Evolutionary conservation across 106 monocot species (phyloP).

Genomic region (Acorus gramineus): DNA sequence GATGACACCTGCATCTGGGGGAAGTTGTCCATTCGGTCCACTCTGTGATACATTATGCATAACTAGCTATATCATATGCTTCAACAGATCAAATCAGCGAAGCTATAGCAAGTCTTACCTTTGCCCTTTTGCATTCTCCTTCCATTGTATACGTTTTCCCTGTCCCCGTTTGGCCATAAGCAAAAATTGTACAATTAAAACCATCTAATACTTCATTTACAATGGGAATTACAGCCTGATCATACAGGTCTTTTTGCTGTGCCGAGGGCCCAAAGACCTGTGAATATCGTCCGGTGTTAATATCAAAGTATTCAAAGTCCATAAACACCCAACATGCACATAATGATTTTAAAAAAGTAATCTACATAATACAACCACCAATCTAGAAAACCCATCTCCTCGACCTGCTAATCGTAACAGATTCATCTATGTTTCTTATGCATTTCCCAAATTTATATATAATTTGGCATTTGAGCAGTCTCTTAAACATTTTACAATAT

Average conservation of each 20-base stretch:
- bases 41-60: constrained; percentile 29
- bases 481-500: no score
- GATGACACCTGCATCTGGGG: constrained; percentile 86
- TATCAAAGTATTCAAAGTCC: no score
- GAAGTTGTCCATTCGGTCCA: constrained; percentile 60
- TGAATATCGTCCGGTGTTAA: neutral
- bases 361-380: neutral
- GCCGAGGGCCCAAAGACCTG: constrained; percentile 95
- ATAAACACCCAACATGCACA: no score
- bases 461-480: no score
- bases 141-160: constrained; percentile 99
- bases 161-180: constrained; percentile 97
- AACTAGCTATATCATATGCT: no score
- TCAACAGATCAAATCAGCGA: no score
- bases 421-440: no score
- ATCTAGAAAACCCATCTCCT: neutral
- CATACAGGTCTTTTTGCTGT: constrained; percentile 76
- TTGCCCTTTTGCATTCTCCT: constrained; percentile 77
- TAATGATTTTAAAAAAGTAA: neutral
- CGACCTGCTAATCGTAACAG: no score
- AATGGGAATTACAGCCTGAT: constrained; percentile 96
- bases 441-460: no score
- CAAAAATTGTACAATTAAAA: constrained; percentile 99
- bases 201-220: constrained; percentile 97
- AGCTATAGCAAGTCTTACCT: constrained; percentile 26